Evolutionary conservation across 768 basidiomycete species (phyloP).

Genomic region (Collybia nuda): DNA sequence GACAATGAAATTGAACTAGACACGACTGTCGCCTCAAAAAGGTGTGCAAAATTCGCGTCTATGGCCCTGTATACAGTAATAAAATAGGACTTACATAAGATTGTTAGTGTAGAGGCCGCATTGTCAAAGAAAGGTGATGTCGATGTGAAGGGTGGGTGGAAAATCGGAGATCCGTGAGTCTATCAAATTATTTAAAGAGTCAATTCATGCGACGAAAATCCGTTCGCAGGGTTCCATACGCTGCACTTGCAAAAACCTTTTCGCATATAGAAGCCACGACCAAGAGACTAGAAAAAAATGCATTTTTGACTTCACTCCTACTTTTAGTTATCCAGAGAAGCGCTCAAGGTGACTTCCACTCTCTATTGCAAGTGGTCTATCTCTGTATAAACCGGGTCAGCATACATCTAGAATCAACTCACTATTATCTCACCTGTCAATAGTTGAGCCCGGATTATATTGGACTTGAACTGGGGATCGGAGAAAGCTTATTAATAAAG

Average conservation of each 20-base stretch:
- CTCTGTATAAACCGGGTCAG: slow-evolving; percentile 94
- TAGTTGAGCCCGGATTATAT: slow-evolving; percentile 95
- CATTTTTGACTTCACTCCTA: slow-evolving; percentile 85
- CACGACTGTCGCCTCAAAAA: slow-evolving; percentile 56
- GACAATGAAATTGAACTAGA: slow-evolving; percentile 31
- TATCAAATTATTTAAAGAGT: not conserved
- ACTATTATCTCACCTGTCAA: slow-evolving; percentile 6
- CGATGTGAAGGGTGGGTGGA: slow-evolving; percentile 83
- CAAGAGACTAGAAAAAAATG: slow-evolving; percentile 90
- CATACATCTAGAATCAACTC: not conserved
- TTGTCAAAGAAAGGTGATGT: slow-evolving; percentile 62
- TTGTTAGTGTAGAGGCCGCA: slow-evolving; percentile 66
- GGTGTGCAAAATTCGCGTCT: slow-evolving; percentile 37
- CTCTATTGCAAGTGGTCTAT: slow-evolving; percentile 88
- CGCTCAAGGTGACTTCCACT: slow-evolving; percentile 67
- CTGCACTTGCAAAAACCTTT: slow-evolving; percentile 87
- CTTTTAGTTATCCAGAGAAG: slow-evolving; percentile 88
- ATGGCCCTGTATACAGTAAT: not conserved
- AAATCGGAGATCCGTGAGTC: slow-evolving; percentile 78
- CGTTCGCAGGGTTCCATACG: slow-evolving; percentile 80
- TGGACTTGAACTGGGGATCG: slow-evolving; percentile 94
- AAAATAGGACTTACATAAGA: not conserved
- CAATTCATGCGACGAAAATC: slow-evolving; percentile 1
- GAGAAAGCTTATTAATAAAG: slow-evolving; percentile 91
- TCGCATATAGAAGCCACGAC: slow-evolving; percentile 90